Base-by-base conservation (phyloP, 371 early-diverging fungal species). In the Mucor racemosus region DNA sequence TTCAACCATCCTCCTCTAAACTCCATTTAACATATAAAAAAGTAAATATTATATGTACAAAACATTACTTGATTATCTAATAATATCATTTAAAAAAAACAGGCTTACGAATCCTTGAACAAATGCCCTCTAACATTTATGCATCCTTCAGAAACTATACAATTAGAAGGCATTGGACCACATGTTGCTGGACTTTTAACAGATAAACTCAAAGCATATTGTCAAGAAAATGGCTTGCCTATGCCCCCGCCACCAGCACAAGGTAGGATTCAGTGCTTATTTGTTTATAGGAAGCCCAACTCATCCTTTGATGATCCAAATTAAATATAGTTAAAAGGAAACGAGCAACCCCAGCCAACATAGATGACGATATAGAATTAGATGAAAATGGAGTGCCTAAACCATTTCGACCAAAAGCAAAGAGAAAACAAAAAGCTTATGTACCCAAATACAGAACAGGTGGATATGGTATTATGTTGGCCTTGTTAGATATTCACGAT, bases 371-470 rank as follows among this genome's bases (percentile, higher is more conserved):
- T 36, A 56, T 56, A 4, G n/a, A 56, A 56, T 2, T 56, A 33
- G 56, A 56, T n/a, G 36, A 56, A 3, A 35, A 56, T 8, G 56
- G 56, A 5, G 35, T 4, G n/a, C 56, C 56, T 17, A 36, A 34
- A 8, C 56, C 56, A 35, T 56, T 56, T 56, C 14, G 21, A 58
- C 64, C 66, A 33, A 35, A 68, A 62, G 60, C 85, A 17, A 66
- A 62, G 42, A 66, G 68, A 71, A 46, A 33, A 34, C 62, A 67
- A 0, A 67, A 74, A 42, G 54, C 79, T 6, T 97, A 98, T 71
- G 84, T 97, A 5, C 98, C 98, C 6, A 65, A 77, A 15, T 92
- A 89, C 68, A 87, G 94, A 26, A 89, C 95, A 0, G 97, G 92
- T 5, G 84, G 90, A 4, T 98, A 95, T 76, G 95, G 89, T 7